Evolutionary conservation across 108 stramenopile genomes (phyloP).

Genomic region (Bacterosira constricta): DNA sequence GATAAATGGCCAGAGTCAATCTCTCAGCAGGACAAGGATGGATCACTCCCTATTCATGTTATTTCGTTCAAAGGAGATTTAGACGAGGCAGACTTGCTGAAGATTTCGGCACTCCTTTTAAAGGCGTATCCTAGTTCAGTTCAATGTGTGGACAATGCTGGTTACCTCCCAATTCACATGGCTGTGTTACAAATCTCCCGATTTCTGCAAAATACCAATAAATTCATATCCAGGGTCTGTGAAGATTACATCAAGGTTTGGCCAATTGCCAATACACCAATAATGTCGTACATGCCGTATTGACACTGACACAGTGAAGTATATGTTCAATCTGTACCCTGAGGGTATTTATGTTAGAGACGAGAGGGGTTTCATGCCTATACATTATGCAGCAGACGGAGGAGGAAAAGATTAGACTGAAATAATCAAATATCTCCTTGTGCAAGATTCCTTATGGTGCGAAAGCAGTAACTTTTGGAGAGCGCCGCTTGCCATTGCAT

Average conservation of each 20-base stretch:
- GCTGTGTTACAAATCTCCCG: neutral
- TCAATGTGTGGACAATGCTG: neutral
- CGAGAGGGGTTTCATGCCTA: too few relatives aligned
- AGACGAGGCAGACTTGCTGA: neutral
- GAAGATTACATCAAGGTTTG: neutral
- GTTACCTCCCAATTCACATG: neutral
- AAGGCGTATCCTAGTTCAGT: neutral
- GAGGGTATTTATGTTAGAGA: conserved; percentile 1
- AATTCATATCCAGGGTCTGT: conserved; percentile 8
- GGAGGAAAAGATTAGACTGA: too few relatives aligned
- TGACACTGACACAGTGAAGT: neutral
- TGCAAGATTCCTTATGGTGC: too few relatives aligned
- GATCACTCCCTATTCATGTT: neutral
- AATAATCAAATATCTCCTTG: too few relatives aligned
- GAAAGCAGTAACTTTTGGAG: too few relatives aligned
- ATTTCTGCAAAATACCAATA: neutral
- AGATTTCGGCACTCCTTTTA: neutral
- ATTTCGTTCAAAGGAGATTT: neutral
- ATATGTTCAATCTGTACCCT: neutral
- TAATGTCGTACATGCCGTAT: neutral
- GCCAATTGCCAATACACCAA: neutral
- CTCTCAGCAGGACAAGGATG: neutral
- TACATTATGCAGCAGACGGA: too few relatives aligned
- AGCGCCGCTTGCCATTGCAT: too few relatives aligned
- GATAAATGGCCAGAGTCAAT: conserved; percentile 1